phyloP scores from a whole-genome alignment of 2,329 filamentous ascomycete species.

The Chrysoporthe deuterocubensis region DNA sequence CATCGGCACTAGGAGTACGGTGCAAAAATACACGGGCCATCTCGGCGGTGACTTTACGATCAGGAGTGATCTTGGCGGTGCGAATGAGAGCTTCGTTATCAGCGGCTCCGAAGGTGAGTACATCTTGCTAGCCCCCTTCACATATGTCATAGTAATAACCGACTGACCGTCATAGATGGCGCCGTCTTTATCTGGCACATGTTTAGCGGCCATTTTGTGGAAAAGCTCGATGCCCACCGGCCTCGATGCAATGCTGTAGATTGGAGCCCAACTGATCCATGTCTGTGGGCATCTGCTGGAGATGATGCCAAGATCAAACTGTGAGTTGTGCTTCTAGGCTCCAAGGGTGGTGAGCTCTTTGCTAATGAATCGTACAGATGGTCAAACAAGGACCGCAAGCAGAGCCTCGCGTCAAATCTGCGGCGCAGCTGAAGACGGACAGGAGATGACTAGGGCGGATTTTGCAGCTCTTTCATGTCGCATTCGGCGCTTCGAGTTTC shows the following conservation, averaged over 20 bases:
- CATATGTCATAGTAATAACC: neutral
- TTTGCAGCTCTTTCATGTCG: neutral
- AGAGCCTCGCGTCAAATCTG: neutral
- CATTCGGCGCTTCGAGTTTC: neutral
- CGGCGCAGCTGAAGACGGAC: neutral
- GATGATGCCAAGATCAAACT: slow-evolving; percentile 87
- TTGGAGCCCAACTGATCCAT: slow-evolving; percentile 84
- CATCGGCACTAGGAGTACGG: slow-evolving; percentile 70
- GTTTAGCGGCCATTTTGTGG: slow-evolving; percentile 75
- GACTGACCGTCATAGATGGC: slow-evolving; percentile 49
- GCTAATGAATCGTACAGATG: slow-evolving; percentile 35
- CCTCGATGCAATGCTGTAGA: slow-evolving; percentile 83
- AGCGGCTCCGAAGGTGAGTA: slow-evolving; percentile 84
- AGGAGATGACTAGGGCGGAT: slow-evolving; percentile 3
- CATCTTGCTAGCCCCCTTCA: neutral
- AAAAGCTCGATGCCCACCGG: slow-evolving; percentile 74
- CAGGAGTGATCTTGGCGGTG: slow-evolving; percentile 82
- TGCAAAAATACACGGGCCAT: slow-evolving; percentile 77
- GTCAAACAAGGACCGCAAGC: slow-evolving; percentile 42
- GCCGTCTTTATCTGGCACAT: slow-evolving; percentile 90
- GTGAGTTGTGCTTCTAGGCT: slow-evolving; percentile 55
- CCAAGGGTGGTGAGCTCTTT: neutral
- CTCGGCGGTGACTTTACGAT: slow-evolving; percentile 79
- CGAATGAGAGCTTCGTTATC: slow-evolving; percentile 87
- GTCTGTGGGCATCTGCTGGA: slow-evolving; percentile 87